phyloP scores from a whole-genome alignment of 257 asterid genomes.

The Capsicum chinense region DNA sequence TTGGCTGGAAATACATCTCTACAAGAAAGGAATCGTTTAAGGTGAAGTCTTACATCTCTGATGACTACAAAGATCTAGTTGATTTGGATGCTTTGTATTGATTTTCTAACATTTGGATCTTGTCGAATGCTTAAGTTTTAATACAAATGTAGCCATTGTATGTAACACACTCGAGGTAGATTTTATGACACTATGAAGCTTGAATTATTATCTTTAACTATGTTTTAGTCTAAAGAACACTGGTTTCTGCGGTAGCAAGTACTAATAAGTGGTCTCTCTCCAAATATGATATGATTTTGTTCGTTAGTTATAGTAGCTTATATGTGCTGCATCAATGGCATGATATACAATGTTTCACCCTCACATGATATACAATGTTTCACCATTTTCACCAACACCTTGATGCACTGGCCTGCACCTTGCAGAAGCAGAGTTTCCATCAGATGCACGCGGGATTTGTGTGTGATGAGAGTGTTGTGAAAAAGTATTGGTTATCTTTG shows the following conservation, averaged over 20 bases:
- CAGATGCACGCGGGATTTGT: constrained; percentile 44
- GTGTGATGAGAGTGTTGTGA: constrained; percentile 50
- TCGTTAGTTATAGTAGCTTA: no score
- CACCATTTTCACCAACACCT: constrained; percentile 38
- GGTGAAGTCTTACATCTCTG: constrained; percentile 64
- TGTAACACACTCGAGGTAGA: neutral
- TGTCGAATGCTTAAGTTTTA: neutral
- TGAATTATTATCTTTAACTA: neutral
- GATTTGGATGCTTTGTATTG: constrained; percentile 62
- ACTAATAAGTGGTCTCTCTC: no score
- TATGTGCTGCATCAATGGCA: no score
- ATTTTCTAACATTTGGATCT: constrained; percentile 24
- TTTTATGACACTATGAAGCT: neutral
- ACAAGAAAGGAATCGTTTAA: constrained; percentile 65
- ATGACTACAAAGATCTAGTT: constrained; percentile 54
- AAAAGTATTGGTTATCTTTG: constrained; percentile 43
- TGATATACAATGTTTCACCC: no score
- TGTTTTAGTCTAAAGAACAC: neutral
- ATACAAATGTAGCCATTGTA: neutral
- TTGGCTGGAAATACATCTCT: constrained; percentile 78
- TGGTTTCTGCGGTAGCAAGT: no score
- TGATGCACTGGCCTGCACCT: constrained; percentile 42
- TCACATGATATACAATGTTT: neutral
- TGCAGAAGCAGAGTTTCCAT: constrained; percentile 42
- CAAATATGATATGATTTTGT: no score